Base-by-base conservation (phyloP, 2,329 filamentous ascomycete species). In the Pseudocercospora musae region DNA sequence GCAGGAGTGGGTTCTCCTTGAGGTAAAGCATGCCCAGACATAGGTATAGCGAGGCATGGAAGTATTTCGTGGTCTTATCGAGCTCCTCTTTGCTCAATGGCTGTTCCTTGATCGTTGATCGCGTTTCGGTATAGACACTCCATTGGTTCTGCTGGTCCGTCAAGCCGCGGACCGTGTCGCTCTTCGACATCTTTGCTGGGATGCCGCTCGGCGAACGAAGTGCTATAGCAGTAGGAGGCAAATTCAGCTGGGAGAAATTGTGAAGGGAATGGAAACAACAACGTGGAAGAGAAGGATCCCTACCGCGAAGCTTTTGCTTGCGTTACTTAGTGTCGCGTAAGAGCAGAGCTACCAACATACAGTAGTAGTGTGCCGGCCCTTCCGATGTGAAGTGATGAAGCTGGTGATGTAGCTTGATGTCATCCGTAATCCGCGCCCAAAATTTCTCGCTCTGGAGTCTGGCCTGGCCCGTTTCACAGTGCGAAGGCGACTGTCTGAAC, bases 11-110 rank as follows among this genome's bases (percentile, higher is more conserved):
- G 66, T 93, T 93, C 42, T 88, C 82, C 67, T 84, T 85, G 62
- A 93, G 84, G 72, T 92, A 92, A 69, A 93, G 89, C 90, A 93
- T 92, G 64, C 89, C 90, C 55, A 92, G 78, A 68, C 87, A 88
- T 56, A 92, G 83, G 73, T 92, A 92, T 72, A 91, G 78, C 67
- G 87, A 89, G 58, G 89, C 89, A 66, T 87, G 84, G 80, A 91
- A 92, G 76, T 88, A 92, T 70, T 88, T 86, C 72, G 87, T 87
- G 75, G 87, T 87, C 74, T 88, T 85, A 66, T 83, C 81, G 62
- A 92, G 75, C 66, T 92, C 88, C 49, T 90, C 86, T 18, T 83
- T 72, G 63, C 81, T 85, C 59, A 92, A 82, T 10, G 88, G 88
- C 64, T 81, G 77, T 23, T 72, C 71, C 27, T 69, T 64, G 60